Evolutionary conservation across 768 basidiomycete species (phyloP), one percentile per base, ranked within the genome.

Genomic region (Tricholoma sp.): DNA sequence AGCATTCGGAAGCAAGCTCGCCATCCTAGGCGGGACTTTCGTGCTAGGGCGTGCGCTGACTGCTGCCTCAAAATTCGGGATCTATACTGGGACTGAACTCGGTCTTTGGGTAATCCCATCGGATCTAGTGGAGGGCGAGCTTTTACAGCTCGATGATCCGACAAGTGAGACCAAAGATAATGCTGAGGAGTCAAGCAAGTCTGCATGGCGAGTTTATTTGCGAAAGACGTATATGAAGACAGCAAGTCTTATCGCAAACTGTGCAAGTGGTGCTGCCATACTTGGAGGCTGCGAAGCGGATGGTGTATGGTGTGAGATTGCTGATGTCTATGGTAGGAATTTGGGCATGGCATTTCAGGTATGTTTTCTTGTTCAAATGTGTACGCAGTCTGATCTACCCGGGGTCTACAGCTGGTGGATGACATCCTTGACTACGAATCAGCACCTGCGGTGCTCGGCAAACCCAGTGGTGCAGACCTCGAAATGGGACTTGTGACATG

Each of bases 261-360:
- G 87, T 2, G 86, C 89, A 2, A 80, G 94, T 9, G 89, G 89
- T 15, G 84, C 91, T 0, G 92, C 92, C 12, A 86, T 95, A 2
- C 78, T 98, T 0, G 95, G 95, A 3, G 96, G 95, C 20, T 88
- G 80, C 56, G 76, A 71, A 56, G 85, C 91, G 64, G 91, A 88
- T 9, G 95, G 97, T 65, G 70, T 88, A 7, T 89, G 91, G 80
- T 94, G 93, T 70, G 95, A 98, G 67, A 82, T 88, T 29, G 96
- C 95, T 13, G 98, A 97, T 72, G 91, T 91, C 4, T 98, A 94
- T 71, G 95, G 95, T 2, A 76, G 92, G 56, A 95, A 97, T 70
- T 69, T 97, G 29, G 94, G 95, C 0, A 91, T 97, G 56, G 94
- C 95, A 4, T 97, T 98, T 75, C 95, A 97, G 82, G 94, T 94